phyloP scores from a whole-genome alignment of 1,284 basidiomycete species.

The Marasmius fiardii region DNA sequence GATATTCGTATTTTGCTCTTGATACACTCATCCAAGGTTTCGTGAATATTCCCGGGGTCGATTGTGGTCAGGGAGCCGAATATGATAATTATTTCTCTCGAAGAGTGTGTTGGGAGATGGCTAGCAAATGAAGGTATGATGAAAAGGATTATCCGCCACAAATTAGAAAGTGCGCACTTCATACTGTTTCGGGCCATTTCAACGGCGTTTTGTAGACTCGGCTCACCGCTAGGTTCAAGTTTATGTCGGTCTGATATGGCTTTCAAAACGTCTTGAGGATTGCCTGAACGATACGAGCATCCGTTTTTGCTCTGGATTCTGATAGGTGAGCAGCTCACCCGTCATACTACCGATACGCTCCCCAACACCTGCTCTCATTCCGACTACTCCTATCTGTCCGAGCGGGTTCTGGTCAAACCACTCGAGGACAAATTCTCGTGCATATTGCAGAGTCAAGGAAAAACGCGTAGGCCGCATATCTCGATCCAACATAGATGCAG shows the following conservation, averaged over 20 bases:
- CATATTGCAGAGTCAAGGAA: slow-evolving; percentile 85
- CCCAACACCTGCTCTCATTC: slow-evolving; percentile 85
- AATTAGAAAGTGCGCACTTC: slow-evolving; percentile 51
- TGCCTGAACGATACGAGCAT: slow-evolving; percentile 51
- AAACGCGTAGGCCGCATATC: slow-evolving; percentile 95
- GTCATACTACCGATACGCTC: slow-evolving; percentile 89
- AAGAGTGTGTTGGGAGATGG: slow-evolving; percentile 93
- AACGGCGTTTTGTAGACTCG: slow-evolving; percentile 93
- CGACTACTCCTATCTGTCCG: slow-evolving; percentile 94
- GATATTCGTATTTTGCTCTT: slow-evolving; percentile 86
- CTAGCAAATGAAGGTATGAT: slow-evolving; percentile 34
- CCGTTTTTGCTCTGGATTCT: not conserved
- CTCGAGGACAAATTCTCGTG: slow-evolving; percentile 88
- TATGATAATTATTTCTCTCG: slow-evolving; percentile 90
- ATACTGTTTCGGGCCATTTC: slow-evolving; percentile 93
- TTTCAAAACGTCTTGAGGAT: slow-evolving; percentile 90
- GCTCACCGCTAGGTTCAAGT: slow-evolving; percentile 89
- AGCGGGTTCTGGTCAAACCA: slow-evolving; percentile 99
- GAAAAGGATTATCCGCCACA: slow-evolving; percentile 4
- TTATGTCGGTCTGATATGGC: slow-evolving; percentile 84
- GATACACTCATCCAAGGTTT: slow-evolving; percentile 82
- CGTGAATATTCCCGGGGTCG: slow-evolving; percentile 95
- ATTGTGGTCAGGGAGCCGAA: slow-evolving; percentile 96
- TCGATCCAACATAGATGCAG: slow-evolving; percentile 89
- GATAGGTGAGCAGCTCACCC: slow-evolving; percentile 44